Base-by-base conservation (phyloP, 768 basidiomycete genomes). In the Pleurotus pulmonarius region DNA sequence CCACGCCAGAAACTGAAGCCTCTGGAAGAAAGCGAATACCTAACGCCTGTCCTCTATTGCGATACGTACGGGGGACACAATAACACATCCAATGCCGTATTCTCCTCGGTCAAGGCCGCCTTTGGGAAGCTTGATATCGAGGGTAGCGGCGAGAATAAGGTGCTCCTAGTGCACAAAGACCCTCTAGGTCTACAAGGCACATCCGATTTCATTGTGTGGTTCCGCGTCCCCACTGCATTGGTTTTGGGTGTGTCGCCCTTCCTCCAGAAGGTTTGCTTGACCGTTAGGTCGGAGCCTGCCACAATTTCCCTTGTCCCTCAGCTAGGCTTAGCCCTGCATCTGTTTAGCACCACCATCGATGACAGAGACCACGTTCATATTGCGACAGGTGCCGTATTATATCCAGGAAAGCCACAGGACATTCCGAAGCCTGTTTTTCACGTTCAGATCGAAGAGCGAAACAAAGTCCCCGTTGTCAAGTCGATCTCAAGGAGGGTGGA, bases 1-100 rank as follows among this genome's bases (percentile, higher is more conserved):
- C 76, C 78, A 22, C 67, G 73, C 13, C 22, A 62, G 15, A 60
- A 60, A n/a, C 57, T 75, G 9, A 57, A 49, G 6, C n/a, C 54
- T 15, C 59, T 77, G 11, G 71, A 73, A 52, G 56, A 61, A 22
- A 13, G 59, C 15, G 15, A 63, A 52, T 15, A 59, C 15, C 58
- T 61, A 15, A 69, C 70, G 1, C 69, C 72, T 3, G 57, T 61
- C n/a, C 56, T 75, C 3, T 61, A 66, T 5, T 62, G 60, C 43
- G 47, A 63, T 48, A 20, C 70, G 13, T 56, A 48, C 15, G 68
- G 67, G 20, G 29, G 13, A 1, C 37, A 25, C 15, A 62, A 58
- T 2, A 55, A 56, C 29, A 34, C 29, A 34, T 34, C 29, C 29
- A 71, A 70, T 46, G 22, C 58, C 9, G 12, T 61, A 20, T 73